A percentile compares a stretch with the other conserved stretches of the same genome.
These are phyloP conservation scores for Thielaviopsis cerberus DNA, from an alignment of 2,329 filamentous ascomycete species.

Conservation along the genomic window DNA sequence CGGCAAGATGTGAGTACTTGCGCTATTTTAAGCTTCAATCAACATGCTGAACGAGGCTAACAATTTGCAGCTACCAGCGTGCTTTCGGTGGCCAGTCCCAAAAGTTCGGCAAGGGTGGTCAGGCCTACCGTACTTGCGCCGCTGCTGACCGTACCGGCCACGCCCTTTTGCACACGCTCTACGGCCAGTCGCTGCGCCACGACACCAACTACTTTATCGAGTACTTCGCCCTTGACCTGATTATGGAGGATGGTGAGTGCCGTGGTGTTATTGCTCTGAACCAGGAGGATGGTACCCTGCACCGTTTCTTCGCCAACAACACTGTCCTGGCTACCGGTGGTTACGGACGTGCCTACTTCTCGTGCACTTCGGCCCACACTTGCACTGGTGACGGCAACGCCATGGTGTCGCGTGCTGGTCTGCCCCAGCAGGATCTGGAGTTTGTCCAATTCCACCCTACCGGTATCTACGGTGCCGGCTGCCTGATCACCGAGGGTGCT, in stretches of 20 bases:
- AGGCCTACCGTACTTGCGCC: slow-evolving; percentile 93
- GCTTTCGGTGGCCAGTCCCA: slow-evolving; percentile 96
- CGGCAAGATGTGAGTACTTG: slow-evolving; percentile 58
- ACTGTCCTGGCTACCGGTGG: slow-evolving; percentile 93
- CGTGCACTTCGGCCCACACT: slow-evolving; percentile 92
- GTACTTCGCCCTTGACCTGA: slow-evolving; percentile 89
- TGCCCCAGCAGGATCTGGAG: slow-evolving; percentile 97
- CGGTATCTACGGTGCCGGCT: slow-evolving; percentile 95
- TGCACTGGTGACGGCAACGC: slow-evolving; percentile 99
- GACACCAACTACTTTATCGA: slow-evolving; percentile 99
- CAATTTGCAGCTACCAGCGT: slow-evolving; percentile 62
- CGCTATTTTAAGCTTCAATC: too few species aligned
- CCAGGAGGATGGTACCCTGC: slow-evolving; percentile 93
- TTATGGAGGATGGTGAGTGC: slow-evolving; percentile 95
- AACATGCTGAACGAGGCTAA: slow-evolving; percentile 13
- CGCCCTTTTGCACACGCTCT: slow-evolving; percentile 92
- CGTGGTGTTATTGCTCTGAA: slow-evolving; percentile 95
- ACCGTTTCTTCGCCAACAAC: slow-evolving; percentile 91
- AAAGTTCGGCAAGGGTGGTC: slow-evolving; percentile 87
- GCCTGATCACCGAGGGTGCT: slow-evolving; percentile 92
- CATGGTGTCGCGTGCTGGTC: slow-evolving; percentile 93
- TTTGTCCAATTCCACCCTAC: slow-evolving; percentile 99
- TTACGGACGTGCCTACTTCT: slow-evolving; percentile 96
- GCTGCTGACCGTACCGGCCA: slow-evolving; percentile 94
- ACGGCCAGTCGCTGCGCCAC: slow-evolving; percentile 88